Evolutionary conservation across 2,329 filamentous ascomycete genomes (phyloP), one percentile per base, ranked within the genome.

Genomic region (Coniella vitis): DNA sequence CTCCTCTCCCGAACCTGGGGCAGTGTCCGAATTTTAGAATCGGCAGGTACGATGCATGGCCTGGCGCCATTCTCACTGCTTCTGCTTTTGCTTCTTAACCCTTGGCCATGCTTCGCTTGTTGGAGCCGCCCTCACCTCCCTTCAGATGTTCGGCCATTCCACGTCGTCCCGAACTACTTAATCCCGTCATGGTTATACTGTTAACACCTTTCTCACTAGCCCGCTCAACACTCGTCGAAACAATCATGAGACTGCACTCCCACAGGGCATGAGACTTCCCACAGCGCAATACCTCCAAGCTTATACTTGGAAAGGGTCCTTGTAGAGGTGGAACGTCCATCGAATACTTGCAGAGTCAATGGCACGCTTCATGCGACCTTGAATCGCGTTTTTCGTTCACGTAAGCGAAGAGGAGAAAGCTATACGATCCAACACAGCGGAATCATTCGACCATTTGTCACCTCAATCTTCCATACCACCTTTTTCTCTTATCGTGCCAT

Each of bases 1-100:
- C 44, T 38, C 40, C 31, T 35, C 32, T 19, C 45, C 45, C 35
- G 36, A 41, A 32, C 25, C 32, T 25, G 40, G 29, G 20, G 25
- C 5, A 10, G 5, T 29, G 25, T 29, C 5, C 25, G 25, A 17
- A 32, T 25, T 13, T 42, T 34, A 22, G 41, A 51, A 42, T 43
- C 43, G 51, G 51, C 51, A 53, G 45, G 47, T 45, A 49, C 44
- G 51, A 39, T 35, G n/a, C 19, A 17, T 32, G 36, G 49, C 34
- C 42, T 46, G 45, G 48, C 51, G 44, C 51, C 45, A 47, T 37
- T 25, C 45, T 40, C 20, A 31, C 14, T 40, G 49, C 49, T 37
- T 39, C 35, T 29, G 25, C 25, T 29, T 29, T 29, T 29, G 25
- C 25, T 29, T 29, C 25, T 29, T 29, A 29, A 45, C 25, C 48